Conservation (phyloP, 768 basidiomycete species). For the Leccinum longicurvipes region DNA sequence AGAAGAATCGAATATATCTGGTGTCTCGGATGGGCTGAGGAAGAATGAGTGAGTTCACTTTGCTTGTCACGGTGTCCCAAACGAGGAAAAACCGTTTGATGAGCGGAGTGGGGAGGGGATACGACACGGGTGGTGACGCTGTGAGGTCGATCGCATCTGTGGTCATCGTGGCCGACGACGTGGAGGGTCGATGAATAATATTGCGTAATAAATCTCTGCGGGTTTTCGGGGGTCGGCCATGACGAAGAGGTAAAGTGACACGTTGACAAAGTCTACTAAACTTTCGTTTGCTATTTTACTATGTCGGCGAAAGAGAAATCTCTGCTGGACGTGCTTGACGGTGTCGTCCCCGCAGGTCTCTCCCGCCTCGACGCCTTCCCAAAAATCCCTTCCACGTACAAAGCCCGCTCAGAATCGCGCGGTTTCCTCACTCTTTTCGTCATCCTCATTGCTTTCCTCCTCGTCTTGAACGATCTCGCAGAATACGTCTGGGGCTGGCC, state of each 20-base stretch:
- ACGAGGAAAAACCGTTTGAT: too few relatives aligned
- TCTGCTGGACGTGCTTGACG: slow-evolving; percentile 62
- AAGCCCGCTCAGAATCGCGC: slow-evolving; percentile 70
- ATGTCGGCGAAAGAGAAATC: slow-evolving; percentile 19
- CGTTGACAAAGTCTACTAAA: background rate
- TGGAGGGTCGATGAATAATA: background rate
- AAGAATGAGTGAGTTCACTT: too few relatives aligned
- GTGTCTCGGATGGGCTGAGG: too few relatives aligned
- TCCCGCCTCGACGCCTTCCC: slow-evolving; percentile 84
- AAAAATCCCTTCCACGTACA: slow-evolving; percentile 80
- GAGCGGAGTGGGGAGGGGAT: background rate
- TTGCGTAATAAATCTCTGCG: slow-evolving; percentile 17
- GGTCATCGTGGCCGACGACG: slow-evolving; percentile 24
- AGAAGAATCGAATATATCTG: too few relatives aligned
- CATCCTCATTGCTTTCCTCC: slow-evolving; percentile 58
- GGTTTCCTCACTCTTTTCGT: slow-evolving; percentile 81
- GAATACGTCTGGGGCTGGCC: slow-evolving; percentile 96
- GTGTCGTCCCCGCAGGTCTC: slow-evolving; percentile 49
- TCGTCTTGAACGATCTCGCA: slow-evolving; percentile 83
- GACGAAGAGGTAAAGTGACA: slow-evolving; percentile 5
- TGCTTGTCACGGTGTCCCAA: too few relatives aligned
- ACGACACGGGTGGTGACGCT: background rate
- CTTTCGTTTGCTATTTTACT: too few relatives aligned
- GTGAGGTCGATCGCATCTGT: slow-evolving; percentile 9
- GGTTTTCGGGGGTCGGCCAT: slow-evolving; percentile 17